Conservation (phyloP, 2,329 filamentous ascomycete genomes). For the Xylaria sp. region DNA sequence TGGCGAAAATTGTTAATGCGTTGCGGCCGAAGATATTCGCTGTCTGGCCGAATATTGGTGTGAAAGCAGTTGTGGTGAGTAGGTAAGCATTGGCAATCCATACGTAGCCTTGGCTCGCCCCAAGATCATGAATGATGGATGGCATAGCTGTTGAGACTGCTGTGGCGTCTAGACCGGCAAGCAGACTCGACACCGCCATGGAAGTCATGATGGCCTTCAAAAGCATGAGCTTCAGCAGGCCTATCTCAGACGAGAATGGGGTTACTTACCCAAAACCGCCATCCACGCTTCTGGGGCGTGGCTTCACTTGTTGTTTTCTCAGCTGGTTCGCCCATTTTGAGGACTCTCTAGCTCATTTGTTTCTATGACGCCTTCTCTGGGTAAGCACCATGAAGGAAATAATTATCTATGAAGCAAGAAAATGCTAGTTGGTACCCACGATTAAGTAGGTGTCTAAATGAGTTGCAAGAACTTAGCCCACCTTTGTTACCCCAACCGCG, state of each 20-base stretch:
- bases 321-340: not conserved
- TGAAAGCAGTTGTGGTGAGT: conserved; percentile 53
- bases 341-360: not conserved
- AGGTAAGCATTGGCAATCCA: conserved; percentile 41
- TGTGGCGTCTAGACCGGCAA: conserved; percentile 37
- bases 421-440: not conserved
- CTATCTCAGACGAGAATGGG: conserved; percentile 6
- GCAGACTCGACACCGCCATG: conserved; percentile 23
- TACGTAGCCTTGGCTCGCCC: conserved; percentile 33
- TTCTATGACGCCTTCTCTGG: not conserved
- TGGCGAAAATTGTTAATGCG: conserved; percentile 52
- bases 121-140: conserved; percentile 38
- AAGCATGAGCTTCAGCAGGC: not conserved
- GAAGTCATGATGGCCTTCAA: conserved; percentile 30
- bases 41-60: conserved; percentile 58
- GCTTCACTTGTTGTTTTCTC: not conserved
- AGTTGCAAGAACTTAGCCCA: not conserved
- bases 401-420: not conserved
- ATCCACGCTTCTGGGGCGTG: conserved; percentile 19
- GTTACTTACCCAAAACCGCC: conserved; percentile 33
- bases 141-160: conserved; percentile 40
- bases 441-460: not conserved
- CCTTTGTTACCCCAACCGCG: not conserved
- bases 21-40: conserved; percentile 60
- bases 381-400: not conserved